phyloP scores from a whole-genome alignment of 257 asterid species.

The Scutellaria baicalensis region DNA sequence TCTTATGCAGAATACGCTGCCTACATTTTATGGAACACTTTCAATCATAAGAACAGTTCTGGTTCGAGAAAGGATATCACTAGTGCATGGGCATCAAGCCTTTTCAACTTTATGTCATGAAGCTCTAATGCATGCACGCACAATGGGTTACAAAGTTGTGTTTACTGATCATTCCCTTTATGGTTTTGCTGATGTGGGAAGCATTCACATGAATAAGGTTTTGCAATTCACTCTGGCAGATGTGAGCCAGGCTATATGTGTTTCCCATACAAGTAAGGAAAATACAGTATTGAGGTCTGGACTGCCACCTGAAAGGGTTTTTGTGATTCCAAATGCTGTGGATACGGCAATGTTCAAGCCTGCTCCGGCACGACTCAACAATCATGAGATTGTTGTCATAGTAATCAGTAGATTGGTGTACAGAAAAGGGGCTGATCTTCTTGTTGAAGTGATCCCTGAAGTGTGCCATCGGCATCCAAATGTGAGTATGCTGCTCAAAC shows the following conservation, averaged over 20 bases:
- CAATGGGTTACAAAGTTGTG: slow-evolving; percentile 92
- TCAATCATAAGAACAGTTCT: slow-evolving; percentile 79
- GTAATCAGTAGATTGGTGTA: slow-evolving; percentile 94
- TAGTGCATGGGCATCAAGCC: slow-evolving; percentile 96
- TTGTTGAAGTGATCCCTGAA: slow-evolving; percentile 93
- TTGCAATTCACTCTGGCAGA: slow-evolving; percentile 91
- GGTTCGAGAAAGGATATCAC: slow-evolving; percentile 72
- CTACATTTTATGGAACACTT: slow-evolving; percentile 84
- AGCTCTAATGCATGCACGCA: slow-evolving; percentile 96
- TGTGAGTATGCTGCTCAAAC: slow-evolving; percentile 30
- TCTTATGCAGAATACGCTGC: slow-evolving; percentile 86
- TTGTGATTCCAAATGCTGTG: slow-evolving; percentile 92
- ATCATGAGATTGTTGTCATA: slow-evolving; percentile 64
- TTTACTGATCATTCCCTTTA: slow-evolving; percentile 98
- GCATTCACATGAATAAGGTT: slow-evolving; percentile 98
- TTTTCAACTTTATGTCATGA: slow-evolving; percentile 95
- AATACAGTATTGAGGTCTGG: slow-evolving; percentile 92
- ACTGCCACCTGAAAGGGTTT: slow-evolving; percentile 91
- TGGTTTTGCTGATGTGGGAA: slow-evolving; percentile 94
- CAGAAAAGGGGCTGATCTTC: slow-evolving; percentile 90
- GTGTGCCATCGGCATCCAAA: slow-evolving; percentile 80
- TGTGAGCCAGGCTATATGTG: slow-evolving; percentile 93
- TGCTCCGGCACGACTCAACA: slow-evolving; percentile 58
- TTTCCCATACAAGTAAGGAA: slow-evolving; percentile 94
- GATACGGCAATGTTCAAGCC: slow-evolving; percentile 97